These are phyloP conservation scores for Nakazawaea ernobii DNA, from an alignment of 805 yeast genomes.

Conservation along the genomic window DNA sequence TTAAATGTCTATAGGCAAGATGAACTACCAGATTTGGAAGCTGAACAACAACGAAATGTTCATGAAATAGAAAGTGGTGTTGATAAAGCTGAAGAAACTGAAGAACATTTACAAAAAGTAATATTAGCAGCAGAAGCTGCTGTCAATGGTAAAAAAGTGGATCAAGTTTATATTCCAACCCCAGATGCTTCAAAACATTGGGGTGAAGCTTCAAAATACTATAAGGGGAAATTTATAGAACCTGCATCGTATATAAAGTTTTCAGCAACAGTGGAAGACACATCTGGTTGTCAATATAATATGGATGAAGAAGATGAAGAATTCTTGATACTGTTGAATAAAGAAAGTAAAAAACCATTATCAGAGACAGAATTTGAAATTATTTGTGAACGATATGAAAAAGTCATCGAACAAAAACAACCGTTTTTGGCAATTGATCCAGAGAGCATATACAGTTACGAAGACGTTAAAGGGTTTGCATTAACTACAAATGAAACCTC, in stretches of 20 bases:
- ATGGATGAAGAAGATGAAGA: constrained; percentile 87
- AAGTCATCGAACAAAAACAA: constrained; percentile 70
- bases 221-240: constrained; percentile 56
- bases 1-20: constrained; percentile 69
- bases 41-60: constrained; percentile 77
- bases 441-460: constrained; percentile 59
- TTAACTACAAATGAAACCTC: constrained; percentile 38
- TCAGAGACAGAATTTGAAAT: constrained; percentile 84
- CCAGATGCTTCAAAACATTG: constrained; percentile 89
- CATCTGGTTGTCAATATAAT: constrained; percentile 77
- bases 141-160: constrained; percentile 44
- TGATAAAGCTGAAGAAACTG: constrained; percentile 95
- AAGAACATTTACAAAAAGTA: constrained; percentile 90
- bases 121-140: constrained; percentile 73
- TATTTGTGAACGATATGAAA: constrained; percentile 68
- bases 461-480: constrained; percentile 57
- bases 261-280: constrained; percentile 95
- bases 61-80: constrained; percentile 96
- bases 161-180: constrained; percentile 82
- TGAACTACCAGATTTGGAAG: constrained; percentile 77
- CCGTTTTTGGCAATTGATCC: constrained; percentile 89
- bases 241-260: constrained; percentile 82
- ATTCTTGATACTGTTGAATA: constrained; percentile 45
- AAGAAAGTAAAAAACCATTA: constrained; percentile 32
- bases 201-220: constrained; percentile 71